Evolutionary conservation across 306 rosid species (phyloP).

Genomic region (Fragaria vesca): DNA sequence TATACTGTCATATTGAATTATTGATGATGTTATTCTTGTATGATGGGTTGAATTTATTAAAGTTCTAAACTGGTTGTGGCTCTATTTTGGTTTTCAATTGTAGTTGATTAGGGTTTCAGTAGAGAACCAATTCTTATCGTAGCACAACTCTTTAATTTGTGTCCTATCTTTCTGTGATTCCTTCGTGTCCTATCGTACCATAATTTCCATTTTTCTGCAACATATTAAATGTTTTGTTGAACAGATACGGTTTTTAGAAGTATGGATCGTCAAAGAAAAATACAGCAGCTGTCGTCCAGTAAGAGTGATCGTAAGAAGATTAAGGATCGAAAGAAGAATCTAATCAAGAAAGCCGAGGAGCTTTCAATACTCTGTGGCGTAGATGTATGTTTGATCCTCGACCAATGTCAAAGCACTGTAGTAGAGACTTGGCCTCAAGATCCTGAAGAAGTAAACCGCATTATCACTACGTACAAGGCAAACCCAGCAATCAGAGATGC

Average conservation of each 20-base stretch:
- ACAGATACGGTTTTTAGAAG: not conserved
- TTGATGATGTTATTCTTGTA: too few species aligned
- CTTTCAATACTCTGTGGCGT: not conserved
- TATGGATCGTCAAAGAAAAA: not conserved
- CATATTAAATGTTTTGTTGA: not conserved
- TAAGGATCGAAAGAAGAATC: not conserved
- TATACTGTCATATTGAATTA: too few species aligned
- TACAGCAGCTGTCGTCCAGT: not conserved
- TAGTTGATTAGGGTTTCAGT: too few species aligned
- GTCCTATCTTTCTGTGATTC: not conserved
- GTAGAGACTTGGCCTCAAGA: conserved; percentile 8
- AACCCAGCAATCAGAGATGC: not conserved
- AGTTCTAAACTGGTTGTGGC: too few species aligned
- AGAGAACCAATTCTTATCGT: too few species aligned
- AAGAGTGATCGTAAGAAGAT: not conserved
- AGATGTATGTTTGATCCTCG: conserved; percentile 1
- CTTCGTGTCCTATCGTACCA: too few species aligned
- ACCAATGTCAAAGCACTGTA: not conserved
- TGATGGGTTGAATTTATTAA: too few species aligned
- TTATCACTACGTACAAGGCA: not conserved
- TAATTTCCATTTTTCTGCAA: not conserved
- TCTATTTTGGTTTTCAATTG: too few species aligned
- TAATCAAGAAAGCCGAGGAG: not conserved
- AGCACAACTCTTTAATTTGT: not conserved
- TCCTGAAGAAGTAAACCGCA: not conserved